A percentile compares a stretch with the other conserved stretches of the same genome.
These are phyloP conservation scores for Mycena albidolilacea DNA, from an alignment of 768 basidiomycete species.

Conservation along the genomic window DNA sequence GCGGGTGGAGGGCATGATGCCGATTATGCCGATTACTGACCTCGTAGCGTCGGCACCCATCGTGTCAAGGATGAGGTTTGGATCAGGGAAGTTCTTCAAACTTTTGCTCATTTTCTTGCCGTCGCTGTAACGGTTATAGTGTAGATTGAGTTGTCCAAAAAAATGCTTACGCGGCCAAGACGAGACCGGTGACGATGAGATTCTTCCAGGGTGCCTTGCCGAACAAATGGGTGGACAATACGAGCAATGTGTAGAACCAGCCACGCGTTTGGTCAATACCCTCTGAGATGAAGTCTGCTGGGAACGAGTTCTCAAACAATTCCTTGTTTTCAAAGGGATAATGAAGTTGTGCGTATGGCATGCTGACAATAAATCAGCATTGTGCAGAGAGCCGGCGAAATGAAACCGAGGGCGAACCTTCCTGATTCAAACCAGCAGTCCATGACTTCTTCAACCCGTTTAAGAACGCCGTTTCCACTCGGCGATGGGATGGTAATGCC, in stretches of 20 bases:
- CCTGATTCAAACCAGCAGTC: slow-evolving; percentile 99
- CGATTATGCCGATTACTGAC: slow-evolving; percentile 52
- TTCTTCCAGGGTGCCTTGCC: slow-evolving; percentile 98
- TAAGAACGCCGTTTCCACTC: slow-evolving; percentile 87
- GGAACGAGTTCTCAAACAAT: slow-evolving; percentile 86
- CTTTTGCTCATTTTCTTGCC: slow-evolving; percentile 99
- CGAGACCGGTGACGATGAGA: slow-evolving; percentile 94
- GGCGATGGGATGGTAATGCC: slow-evolving; percentile 96
- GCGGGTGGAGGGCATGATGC: background rate
- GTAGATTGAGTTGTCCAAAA: background rate
- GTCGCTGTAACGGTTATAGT: slow-evolving; percentile 66
- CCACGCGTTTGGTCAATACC: slow-evolving; percentile 99
- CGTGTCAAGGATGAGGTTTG: slow-evolving; percentile 88
- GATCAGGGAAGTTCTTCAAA: slow-evolving; percentile 96
- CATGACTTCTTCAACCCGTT: slow-evolving; percentile 97
- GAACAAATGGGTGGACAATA: slow-evolving; percentile 96
- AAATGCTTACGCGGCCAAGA: slow-evolving; percentile 88
- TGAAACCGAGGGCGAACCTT: slow-evolving; percentile 68
- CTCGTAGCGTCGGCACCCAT: slow-evolving; percentile 97
- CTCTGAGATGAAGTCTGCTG: slow-evolving; percentile 97
- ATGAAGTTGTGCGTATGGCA: slow-evolving; percentile 98
- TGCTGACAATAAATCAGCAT: slow-evolving; percentile 67
- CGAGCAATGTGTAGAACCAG: slow-evolving; percentile 99
- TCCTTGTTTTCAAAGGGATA: slow-evolving; percentile 99
- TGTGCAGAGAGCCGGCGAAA: slow-evolving; percentile 5